Conservation (phyloP, 2,329 filamentous ascomycete species). For the Onygenales sp. region DNA sequence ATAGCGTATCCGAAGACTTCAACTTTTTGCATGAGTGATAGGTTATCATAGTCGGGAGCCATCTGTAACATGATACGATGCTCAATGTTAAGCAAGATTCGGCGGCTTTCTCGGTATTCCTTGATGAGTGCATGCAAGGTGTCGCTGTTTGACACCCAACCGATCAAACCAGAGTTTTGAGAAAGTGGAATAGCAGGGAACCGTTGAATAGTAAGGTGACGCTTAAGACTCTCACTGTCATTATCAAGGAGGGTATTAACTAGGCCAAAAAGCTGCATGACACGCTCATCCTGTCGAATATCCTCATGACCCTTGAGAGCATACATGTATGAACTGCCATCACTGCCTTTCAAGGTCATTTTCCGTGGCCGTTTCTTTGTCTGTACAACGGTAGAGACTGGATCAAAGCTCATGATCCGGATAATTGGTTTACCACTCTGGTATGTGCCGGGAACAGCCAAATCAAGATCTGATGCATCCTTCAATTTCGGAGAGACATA, state of each 20-base stretch:
- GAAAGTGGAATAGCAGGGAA: constrained; percentile 96
- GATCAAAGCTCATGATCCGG: constrained; percentile 79
- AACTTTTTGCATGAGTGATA: constrained; percentile 99
- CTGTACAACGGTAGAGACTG: constrained; percentile 82
- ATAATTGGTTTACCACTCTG: constrained; percentile 70
- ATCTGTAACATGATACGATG: constrained; percentile 99
- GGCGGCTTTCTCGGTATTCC: constrained; percentile 92
- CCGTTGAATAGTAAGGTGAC: constrained; percentile 89
- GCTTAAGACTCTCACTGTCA: constrained; percentile 93
- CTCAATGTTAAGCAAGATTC: constrained; percentile 97
- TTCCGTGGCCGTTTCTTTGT: constrained; percentile 95
- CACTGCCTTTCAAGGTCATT: constrained; percentile 77
- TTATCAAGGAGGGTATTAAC: constrained; percentile 91
- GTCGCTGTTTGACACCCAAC: constrained; percentile 96
- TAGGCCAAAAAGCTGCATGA: constrained; percentile 98
- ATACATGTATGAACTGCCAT: constrained; percentile 81
- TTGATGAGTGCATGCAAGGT: constrained; percentile 93
- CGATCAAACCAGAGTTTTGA: constrained; percentile 87
- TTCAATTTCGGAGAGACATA: constrained; percentile 95
- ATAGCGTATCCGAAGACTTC: constrained; percentile 98
- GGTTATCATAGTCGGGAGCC: constrained; percentile 97
- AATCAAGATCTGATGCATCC: constrained; percentile 71
- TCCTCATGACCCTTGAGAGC: constrained; percentile 98
- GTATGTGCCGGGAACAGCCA: constrained; percentile 95
- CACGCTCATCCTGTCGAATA: constrained; percentile 95